Evolutionary conservation across 331 rosid species (phyloP), one percentile per base, ranked within the genome.

Genomic region (Stylosanthes scabra): DNA sequence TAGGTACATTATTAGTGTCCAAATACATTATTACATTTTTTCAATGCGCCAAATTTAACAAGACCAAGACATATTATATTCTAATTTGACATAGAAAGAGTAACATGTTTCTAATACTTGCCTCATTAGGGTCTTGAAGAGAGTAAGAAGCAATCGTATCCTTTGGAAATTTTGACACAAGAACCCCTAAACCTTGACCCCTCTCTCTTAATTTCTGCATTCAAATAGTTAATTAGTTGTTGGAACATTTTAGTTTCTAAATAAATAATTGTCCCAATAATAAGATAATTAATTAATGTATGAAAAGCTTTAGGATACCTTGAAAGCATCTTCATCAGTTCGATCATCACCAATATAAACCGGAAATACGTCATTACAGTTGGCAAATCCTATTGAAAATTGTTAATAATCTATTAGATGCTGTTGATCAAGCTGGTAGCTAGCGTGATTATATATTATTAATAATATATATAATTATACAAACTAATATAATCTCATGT

Each of bases 321-420:
- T 87, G 50, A 89, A 89, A 56, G 96, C 96, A 77, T 89, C 96
- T 76, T 89, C 96, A 42, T 89, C 96, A 0, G 92, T 79, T 63
- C 85, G 87, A 71, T 89, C 96, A 78, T 89, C 96, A 14, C 96
- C 96, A 63, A 89, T 89, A 39, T 89, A 89, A 57, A 89, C 84
- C 14, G 96, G 92, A 47, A 85, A 87, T 71, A 89, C 96, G 71
- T 89, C 82, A 8, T 70, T 34, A 39, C 84, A 81, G 41, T 87
- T 85, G 79, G 86, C 84, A 64, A 74, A 87, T 63, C 96, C 96
- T 82, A 37, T 66, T 37, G 39, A 70, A 80, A 59, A 39, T 40
- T 20, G 44, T 42, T 12, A 13, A 40, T 69, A n/a, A n/a, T n/a
- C 6, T 25, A 4, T 51, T 3, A 72, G 34, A 29, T 29, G 34